Evolutionary conservation across 2,329 filamentous ascomycete genomes (phyloP).

Genomic region (Sclerotiophoma versabilis): DNA sequence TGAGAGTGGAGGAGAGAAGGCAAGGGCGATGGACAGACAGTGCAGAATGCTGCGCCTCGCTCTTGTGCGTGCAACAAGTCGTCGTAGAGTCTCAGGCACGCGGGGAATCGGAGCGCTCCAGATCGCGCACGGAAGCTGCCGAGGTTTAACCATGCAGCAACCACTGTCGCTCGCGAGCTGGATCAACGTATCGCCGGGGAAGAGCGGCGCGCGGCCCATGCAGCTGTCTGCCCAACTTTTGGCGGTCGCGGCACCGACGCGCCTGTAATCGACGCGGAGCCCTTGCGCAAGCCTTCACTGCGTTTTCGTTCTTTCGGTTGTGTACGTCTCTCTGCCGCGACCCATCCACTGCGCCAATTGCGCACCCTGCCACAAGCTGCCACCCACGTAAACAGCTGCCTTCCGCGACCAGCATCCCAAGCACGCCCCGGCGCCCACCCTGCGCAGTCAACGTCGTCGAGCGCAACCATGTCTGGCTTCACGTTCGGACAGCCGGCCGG

Average conservation of each 20-base stretch:
- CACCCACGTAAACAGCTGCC: constrained; percentile 27
- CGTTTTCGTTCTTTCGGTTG: constrained; percentile 6
- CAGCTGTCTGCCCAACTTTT: constrained; percentile 40
- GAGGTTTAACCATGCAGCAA: too few relatives aligned
- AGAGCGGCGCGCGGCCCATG: constrained; percentile 26
- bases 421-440: neutral
- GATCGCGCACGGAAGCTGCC: too few relatives aligned
- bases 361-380: neutral
- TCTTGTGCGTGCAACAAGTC: constrained; percentile 20
- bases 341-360: constrained; percentile 8
- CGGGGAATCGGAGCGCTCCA: constrained; percentile 19
- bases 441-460: constrained; percentile 7
- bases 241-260: constrained; percentile 32
- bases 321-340: neutral
- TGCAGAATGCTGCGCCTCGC: constrained; percentile 25
- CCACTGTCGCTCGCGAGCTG: too few relatives aligned
- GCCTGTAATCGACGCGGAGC: constrained; percentile 27
- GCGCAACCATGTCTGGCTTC: constrained; percentile 37
- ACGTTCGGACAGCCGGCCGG: constrained; percentile 43
- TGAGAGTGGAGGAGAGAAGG: neutral
- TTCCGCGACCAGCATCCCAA: constrained; percentile 7
- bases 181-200: constrained; percentile 36
- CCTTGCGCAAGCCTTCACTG: constrained; percentile 17
- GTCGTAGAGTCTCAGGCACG: constrained; percentile 31
- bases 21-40: constrained; percentile 2